Evolutionary conservation across 202 grass and related monocot species (phyloP).

Genomic region (Hordeum pubiflorum): DNA sequence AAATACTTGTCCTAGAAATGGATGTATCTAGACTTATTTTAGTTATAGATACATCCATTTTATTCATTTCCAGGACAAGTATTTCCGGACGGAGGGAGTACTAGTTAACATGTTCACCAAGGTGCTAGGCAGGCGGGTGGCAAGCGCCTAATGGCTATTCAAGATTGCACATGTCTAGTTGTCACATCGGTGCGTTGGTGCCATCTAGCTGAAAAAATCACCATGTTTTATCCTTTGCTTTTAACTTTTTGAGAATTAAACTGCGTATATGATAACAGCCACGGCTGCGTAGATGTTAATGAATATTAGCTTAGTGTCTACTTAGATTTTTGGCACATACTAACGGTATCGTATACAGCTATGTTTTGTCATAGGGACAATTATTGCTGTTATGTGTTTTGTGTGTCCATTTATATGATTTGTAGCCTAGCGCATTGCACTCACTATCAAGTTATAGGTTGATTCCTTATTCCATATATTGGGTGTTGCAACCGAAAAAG

Average conservation of each 20-base stretch:
- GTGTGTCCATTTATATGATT: not conserved
- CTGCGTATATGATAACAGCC: not conserved
- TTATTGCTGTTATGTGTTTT: not conserved
- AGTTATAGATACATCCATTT: no score
- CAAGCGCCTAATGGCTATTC: not conserved
- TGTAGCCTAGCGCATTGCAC: not conserved
- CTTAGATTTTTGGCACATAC: slow-evolving; percentile 2
- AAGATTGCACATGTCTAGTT: not conserved
- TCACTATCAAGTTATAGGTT: not conserved
- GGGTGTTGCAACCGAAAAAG: not conserved
- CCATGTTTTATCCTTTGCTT: not conserved
- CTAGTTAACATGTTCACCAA: not conserved
- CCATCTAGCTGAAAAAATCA: not conserved
- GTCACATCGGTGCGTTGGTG: not conserved
- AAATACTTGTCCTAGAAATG: no score
- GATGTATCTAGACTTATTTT: no score
- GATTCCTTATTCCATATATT: not conserved
- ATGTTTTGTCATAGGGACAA: not conserved
- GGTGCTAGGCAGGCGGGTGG: not conserved
- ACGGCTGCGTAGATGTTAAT: not conserved
- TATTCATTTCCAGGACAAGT: no score
- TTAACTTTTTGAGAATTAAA: not conserved
- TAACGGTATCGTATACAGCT: not conserved
- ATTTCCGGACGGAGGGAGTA: not conserved
- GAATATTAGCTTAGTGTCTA: not conserved